Evolutionary conservation across 768 basidiomycete species (phyloP), one percentile per base, ranked within the genome.

Genomic region (Cystofilobasidium bisporidii): DNA sequence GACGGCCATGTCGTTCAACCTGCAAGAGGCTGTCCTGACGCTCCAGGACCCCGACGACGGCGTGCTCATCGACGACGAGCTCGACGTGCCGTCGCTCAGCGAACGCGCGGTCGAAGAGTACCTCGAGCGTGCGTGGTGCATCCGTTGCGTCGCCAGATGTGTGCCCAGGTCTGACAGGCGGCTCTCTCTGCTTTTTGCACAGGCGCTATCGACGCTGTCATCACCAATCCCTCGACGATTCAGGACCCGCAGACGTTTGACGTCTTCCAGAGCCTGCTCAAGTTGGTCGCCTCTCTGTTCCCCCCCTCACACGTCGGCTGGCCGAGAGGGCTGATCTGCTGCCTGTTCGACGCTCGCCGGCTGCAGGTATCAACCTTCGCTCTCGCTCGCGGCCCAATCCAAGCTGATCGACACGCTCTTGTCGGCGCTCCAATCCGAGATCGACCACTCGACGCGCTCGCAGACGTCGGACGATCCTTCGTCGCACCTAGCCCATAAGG

Each of bases 341-440:
- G 43, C 48, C 12, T 57, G 12, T 24, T 17, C 11, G 28, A 17
- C 1, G 26, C n/a, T 26, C 45, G 24, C 63, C 78, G 76, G 61
- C 79, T 84, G 53, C 75, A 79, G 3, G 82, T 91, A 10, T 82
- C 83, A 5, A 84, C 84, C 28, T 72, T 81, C 0, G 6, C 45
- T 64, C 5, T 64, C 68, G 32, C 33, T 45, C 24, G 60, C 57
- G 28, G 79, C 85, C 58, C 87, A 94, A 83, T 86, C 79, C 79
- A 94, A 96, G 75, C 80, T 94, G 0, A 82, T 97, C 56, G 94
- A 98, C 77, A 87, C 89, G 3, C 81, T 96, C 65, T 79, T 84
- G 0, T 93, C 69, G 72, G 75, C 85, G 0, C 82, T 91, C 63
- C 81, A 81, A 55, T 77, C 84, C 2, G 86, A 91, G 76, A 79